Percentiles rank a stretch among this genome's conserved stretches.
Evolutionary conservation across 768 basidiomycete species (phyloP).

Genomic region (Russula ochroleuca): DNA sequence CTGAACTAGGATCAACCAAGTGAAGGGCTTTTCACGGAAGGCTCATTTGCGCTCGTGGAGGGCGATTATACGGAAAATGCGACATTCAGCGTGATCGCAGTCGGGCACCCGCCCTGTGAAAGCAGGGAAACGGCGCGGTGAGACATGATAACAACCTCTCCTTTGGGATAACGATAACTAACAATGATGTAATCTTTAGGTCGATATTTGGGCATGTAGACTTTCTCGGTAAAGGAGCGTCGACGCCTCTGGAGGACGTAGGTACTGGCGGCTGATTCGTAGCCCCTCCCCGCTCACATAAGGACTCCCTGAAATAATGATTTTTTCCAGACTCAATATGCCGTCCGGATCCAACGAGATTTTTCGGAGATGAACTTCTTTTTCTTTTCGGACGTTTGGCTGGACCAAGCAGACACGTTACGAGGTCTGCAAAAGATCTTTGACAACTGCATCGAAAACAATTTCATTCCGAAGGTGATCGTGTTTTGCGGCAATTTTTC

Average conservation of each 20-base stretch:
- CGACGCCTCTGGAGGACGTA: conserved; percentile 89
- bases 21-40: conserved; percentile 94
- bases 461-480: conserved; percentile 83
- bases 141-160: conserved; percentile 25
- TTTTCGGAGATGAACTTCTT: conserved; percentile 80
- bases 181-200: conserved; percentile 38
- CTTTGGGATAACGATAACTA: too few species aligned
- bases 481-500: conserved; percentile 96
- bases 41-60: conserved; percentile 90
- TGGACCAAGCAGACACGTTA: conserved; percentile 84
- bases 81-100: conserved; percentile 81
- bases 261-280: conserved; percentile 28
- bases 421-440: conserved; percentile 79
- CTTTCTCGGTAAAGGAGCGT: conserved; percentile 91
- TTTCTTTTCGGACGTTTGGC: conserved; percentile 92
- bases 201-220: conserved; percentile 96
- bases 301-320: too few species aligned
- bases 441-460: conserved; percentile 83
- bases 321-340: conserved; percentile 57
- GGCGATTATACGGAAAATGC: conserved; percentile 95
- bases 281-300: background rate
- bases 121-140: conserved; percentile 78
- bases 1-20: conserved; percentile 72
- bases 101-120: conserved; percentile 97
- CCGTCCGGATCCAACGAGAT: conserved; percentile 60